Evolutionary conservation across 805 yeast genomes (phyloP).

Genomic region (Kurtzmaniella fragi): DNA sequence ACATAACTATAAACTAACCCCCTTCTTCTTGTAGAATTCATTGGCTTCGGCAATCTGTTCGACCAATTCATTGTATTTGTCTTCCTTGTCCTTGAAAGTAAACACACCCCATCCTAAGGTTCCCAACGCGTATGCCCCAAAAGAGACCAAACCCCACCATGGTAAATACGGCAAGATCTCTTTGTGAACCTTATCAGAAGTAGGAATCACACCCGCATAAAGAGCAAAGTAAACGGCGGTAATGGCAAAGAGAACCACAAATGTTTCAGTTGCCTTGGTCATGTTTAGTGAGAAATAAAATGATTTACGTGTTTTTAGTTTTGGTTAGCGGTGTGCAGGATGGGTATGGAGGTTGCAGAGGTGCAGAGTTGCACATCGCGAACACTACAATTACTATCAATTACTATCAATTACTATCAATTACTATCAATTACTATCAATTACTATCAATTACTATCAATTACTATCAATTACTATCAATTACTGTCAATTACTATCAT

Average conservation of each 20-base stretch:
- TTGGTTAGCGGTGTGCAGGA: too few relatives aligned
- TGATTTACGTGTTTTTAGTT: too few relatives aligned
- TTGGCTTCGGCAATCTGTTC: slow-evolving; percentile 59
- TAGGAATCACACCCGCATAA: slow-evolving; percentile 49
- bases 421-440: too few relatives aligned
- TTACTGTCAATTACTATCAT: too few relatives aligned
- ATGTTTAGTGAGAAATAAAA: slow-evolving; percentile 21
- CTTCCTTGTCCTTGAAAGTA: slow-evolving; percentile 68
- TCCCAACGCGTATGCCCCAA: slow-evolving; percentile 65
- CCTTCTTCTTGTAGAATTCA: slow-evolving; percentile 48
- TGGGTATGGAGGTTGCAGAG: too few relatives aligned
- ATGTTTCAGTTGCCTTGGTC: slow-evolving; percentile 68
- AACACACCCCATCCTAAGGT: slow-evolving; percentile 65
- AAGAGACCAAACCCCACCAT: slow-evolving; percentile 63
- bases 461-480: too few relatives aligned
- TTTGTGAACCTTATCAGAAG: slow-evolving; percentile 39
- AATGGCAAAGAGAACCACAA: slow-evolving; percentile 39
- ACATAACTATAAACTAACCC: slow-evolving; percentile 43
- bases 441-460: too few relatives aligned
- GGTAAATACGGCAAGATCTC: slow-evolving; percentile 65
- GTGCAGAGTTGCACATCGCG: too few relatives aligned
- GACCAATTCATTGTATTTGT: slow-evolving; percentile 57
- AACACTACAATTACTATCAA: too few relatives aligned
- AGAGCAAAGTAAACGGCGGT: slow-evolving; percentile 52
- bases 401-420: too few relatives aligned